Percentiles rank a stretch among this genome's conserved stretches.
These are phyloP conservation scores for Lipomyces sp. DNA, from an alignment of 805 yeast species.

Conservation along the genomic window DNA sequence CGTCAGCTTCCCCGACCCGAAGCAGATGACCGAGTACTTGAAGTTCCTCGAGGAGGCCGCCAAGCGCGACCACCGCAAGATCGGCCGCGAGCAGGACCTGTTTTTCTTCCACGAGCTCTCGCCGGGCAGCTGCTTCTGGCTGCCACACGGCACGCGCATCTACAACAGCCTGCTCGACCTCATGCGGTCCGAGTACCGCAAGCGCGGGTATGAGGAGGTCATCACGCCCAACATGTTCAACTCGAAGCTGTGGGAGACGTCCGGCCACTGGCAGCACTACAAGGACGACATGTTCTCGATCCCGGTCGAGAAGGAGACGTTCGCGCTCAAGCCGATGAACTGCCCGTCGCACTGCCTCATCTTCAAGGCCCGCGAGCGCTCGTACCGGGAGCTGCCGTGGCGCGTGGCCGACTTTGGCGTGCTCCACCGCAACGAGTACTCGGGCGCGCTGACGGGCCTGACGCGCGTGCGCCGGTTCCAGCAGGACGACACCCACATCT, in stretches of 20 bases:
- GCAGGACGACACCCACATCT: slow-evolving; percentile 97
- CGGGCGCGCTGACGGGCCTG: slow-evolving; percentile 89
- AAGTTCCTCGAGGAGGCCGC: slow-evolving; percentile 95
- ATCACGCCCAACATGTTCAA: slow-evolving; percentile 99
- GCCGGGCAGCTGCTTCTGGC: slow-evolving; percentile 98
- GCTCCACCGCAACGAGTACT: slow-evolving; percentile 88
- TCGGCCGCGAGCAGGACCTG: slow-evolving; percentile 94
- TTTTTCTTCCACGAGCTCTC: slow-evolving; percentile 94
- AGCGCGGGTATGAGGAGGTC: slow-evolving; percentile 96
- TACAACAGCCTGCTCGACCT: slow-evolving; percentile 81
- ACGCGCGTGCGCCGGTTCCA: slow-evolving; percentile 93
- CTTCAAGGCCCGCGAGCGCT: slow-evolving; percentile 68
- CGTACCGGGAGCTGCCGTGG: slow-evolving; percentile 82
- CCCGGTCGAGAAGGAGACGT: slow-evolving; percentile 93
- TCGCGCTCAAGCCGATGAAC: slow-evolving; percentile 86
- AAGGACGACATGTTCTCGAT: slow-evolving; percentile 96
- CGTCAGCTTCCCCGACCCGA: slow-evolving; percentile 97
- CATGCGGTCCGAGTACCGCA: slow-evolving; percentile 78
- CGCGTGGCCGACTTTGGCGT: slow-evolving; percentile 87
- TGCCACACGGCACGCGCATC: slow-evolving; percentile 98
- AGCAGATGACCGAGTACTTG: slow-evolving; percentile 89
- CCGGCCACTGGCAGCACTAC: slow-evolving; percentile 98
- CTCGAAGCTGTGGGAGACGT: slow-evolving; percentile 95
- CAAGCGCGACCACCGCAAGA: slow-evolving; percentile 84
- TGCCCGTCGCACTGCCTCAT: slow-evolving; percentile 79